These are phyloP conservation scores for Cutaneotrichosporon cavernicola DNA, from an alignment of 1,284 basidiomycete species.

Conservation along the genomic window DNA sequence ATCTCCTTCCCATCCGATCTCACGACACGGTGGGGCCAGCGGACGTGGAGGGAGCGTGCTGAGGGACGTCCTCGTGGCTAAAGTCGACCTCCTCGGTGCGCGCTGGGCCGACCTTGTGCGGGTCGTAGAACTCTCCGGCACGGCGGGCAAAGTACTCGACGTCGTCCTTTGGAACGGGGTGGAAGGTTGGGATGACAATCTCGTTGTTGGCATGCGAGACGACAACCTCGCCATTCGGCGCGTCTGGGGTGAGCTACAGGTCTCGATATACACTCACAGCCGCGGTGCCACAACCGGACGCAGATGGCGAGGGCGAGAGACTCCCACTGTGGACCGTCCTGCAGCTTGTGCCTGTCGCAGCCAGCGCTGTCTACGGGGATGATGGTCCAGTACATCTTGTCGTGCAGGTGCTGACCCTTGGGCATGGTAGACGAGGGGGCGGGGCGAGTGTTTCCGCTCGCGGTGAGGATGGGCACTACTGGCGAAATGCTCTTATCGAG, in stretches of 20 bases:
- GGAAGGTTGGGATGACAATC: not conserved
- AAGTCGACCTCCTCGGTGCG: not conserved
- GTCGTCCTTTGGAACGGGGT: not conserved
- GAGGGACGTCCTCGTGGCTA: not conserved
- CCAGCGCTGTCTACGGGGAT: not conserved
- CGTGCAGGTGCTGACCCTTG: not conserved
- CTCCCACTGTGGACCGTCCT: not conserved
- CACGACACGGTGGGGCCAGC: too few species aligned
- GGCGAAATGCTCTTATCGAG: not conserved
- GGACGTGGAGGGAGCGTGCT: not conserved
- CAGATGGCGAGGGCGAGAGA: not conserved
- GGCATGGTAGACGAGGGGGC: not conserved
- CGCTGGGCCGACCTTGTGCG: not conserved
- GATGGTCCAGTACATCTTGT: constrained; percentile 1
- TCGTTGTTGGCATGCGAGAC: not conserved
- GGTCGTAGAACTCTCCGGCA: not conserved
- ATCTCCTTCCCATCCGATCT: too few species aligned
- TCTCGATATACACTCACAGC: not conserved
- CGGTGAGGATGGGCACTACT: not conserved
- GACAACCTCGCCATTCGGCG: not conserved
- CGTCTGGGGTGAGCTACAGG: not conserved
- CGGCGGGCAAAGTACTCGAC: not conserved
- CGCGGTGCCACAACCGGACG: constrained; percentile 1
- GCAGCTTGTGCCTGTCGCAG: not conserved
- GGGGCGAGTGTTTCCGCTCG: not conserved